These are phyloP conservation scores for Vigna unguiculata DNA, from an alignment of 306 rosid species.

Conservation along the genomic window DNA sequence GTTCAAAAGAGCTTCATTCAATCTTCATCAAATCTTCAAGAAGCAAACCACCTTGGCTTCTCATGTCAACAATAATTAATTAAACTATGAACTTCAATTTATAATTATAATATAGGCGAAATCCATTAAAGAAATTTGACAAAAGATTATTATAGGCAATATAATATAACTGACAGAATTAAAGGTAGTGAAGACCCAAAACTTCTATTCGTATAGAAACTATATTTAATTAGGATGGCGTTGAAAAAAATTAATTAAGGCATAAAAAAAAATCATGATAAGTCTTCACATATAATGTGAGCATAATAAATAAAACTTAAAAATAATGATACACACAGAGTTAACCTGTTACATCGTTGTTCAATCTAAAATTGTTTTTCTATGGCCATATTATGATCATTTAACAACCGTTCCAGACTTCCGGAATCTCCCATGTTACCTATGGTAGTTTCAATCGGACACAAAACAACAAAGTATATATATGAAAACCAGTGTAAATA, in stretches of 20 bases:
- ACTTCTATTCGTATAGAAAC: too few relatives aligned
- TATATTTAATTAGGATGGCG: not conserved
- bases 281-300: not conserved
- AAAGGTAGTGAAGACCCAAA: not conserved
- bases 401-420: not conserved
- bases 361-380: not conserved
- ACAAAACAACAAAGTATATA: not conserved
- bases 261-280: not conserved
- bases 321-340: not conserved
- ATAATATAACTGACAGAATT: too few relatives aligned
- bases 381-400: not conserved
- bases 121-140: too few relatives aligned
- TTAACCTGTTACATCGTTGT: not conserved
- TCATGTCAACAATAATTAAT: too few relatives aligned
- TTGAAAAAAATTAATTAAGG: not conserved
- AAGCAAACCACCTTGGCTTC: too few relatives aligned
- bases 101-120: too few relatives aligned
- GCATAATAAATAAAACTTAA: not conserved
- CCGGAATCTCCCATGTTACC: constrained; percentile 10
- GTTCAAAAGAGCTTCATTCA: too few relatives aligned
- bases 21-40: too few relatives aligned
- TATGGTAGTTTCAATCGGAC: not conserved
- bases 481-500: too few relatives aligned
- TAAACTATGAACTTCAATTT: too few relatives aligned
- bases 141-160: too few relatives aligned